Evolutionary conservation across 805 yeast genomes (phyloP), one percentile per base, ranked within the genome.

Genomic region (Hanseniaspora pseudoguilliermondii): DNA sequence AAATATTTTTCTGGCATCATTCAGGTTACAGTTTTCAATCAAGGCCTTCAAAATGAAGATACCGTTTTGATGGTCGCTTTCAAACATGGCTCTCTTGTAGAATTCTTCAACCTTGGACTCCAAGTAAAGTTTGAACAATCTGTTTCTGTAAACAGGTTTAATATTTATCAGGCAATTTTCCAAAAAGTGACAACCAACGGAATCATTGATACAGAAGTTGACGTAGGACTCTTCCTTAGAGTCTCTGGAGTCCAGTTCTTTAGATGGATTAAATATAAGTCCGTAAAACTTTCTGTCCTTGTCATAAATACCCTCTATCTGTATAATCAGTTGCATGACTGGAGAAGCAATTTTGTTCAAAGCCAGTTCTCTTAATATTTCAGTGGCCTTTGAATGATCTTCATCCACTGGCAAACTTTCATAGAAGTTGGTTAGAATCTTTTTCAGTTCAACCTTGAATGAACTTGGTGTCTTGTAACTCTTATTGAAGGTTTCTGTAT

Each of bases 131-230:
- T 70, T 71, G 71, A 80, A 87, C 48, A 91, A 68, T 62, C 95
- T 76, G 62, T 83, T 85, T 21, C 85, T 78, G 64, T 80, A 82
- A 60, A 80, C 83, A 59, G 78, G 70, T 60, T 93, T 81, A 59
- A 83, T 82, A 57, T 77, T 78, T 49, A 76, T 79, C 52, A 90
- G 73, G 11, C 82, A 77, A 20, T 82, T 76, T 67, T 93, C 88
- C 29, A 91, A 73, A 72, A 93, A 91, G 69, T 89, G 97, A 1
- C 95, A 84, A 0, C 97, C 98, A n/a, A 90, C 87, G 1, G 95
- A 74, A 64, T 89, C 96, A 9, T 93, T 80, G 39, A 91, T 70
- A 55, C 90, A 73, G 63, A 84, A 85, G 65, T 89, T 96, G 34
- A 90, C 82, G 66, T 85, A 89, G 0, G 93, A 80, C 59, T 79